Evolutionary conservation across 129 eudicot genomes (phyloP).

Genomic region (Flaveria trinervia): DNA sequence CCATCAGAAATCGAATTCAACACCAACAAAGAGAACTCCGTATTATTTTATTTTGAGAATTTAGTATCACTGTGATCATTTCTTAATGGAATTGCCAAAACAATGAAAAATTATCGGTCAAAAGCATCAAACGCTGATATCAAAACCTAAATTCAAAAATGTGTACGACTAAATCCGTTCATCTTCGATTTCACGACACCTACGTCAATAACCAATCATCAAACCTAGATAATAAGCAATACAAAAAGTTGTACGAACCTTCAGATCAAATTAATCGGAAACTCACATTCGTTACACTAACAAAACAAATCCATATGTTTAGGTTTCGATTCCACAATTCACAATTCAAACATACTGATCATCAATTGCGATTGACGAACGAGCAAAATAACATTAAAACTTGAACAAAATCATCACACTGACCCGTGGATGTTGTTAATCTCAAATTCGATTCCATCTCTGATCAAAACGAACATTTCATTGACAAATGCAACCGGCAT

Average conservation of each 20-base stretch:
- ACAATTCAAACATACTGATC: conserved; percentile 1
- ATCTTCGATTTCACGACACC: no score
- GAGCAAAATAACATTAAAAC: background rate
- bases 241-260: no score
- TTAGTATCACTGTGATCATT: background rate
- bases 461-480: conserved; percentile 71
- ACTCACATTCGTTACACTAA: background rate
- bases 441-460: conserved; percentile 88
- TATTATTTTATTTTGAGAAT: background rate
- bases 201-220: background rate
- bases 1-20: no score
- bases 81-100: background rate
- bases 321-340: background rate
- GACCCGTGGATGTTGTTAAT: conserved; percentile 78
- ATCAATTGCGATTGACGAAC: background rate
- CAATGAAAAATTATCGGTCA: background rate
- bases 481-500: conserved; percentile 82
- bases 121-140: background rate
- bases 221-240: conserved; percentile 9
- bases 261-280: background rate
- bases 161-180: background rate
- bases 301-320: conserved; percentile 1
- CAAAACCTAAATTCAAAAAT: background rate
- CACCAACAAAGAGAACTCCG: no score
- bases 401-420: background rate